A percentile compares a stretch with the other conserved stretches of the same genome.
These are phyloP conservation scores for Mycena albidolilacea DNA, from an alignment of 768 basidiomycete genomes.

Conservation along the genomic window DNA sequence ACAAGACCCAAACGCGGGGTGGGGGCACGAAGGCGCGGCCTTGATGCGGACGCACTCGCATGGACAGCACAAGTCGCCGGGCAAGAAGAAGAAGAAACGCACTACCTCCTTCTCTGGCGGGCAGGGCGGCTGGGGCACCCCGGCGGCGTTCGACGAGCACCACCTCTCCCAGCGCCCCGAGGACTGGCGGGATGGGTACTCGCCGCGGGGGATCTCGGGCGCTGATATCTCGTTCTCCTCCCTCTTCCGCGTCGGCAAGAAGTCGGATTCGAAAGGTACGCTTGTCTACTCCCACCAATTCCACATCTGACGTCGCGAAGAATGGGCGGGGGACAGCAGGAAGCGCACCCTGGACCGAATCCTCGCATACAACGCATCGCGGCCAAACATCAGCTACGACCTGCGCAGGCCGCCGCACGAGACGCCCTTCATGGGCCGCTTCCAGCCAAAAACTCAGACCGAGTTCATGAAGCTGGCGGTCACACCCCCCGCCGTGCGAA, in stretches of 20 bases:
- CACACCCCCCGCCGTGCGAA: constrained; percentile 56
- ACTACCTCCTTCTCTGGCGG: constrained; percentile 18
- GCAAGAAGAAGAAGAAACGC: constrained; percentile 18
- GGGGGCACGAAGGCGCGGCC: neutral
- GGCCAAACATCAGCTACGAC: constrained; percentile 31
- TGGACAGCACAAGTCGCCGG: neutral
- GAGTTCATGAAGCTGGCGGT: constrained; percentile 61
- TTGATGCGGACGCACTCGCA: constrained; percentile 17
- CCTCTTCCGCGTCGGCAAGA: constrained; percentile 32
- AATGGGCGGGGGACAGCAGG: constrained; percentile 19
- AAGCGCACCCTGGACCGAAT: constrained; percentile 13
- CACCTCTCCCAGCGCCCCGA: constrained; percentile 37
- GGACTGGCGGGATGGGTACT: constrained; percentile 41
- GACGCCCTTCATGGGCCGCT: constrained; percentile 19
- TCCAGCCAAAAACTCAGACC: constrained; percentile 12
- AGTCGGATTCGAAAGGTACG: constrained; percentile 25
- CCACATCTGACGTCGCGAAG: constrained; percentile 8
- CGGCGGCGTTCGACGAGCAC: constrained; percentile 27
- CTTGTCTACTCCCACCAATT: neutral
- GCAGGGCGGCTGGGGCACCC: constrained; percentile 17
- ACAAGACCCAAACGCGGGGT: neutral
- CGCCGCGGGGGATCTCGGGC: constrained; percentile 31
- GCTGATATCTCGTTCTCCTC: constrained; percentile 27
- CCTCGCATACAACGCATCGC: neutral
- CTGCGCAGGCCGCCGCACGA: constrained; percentile 17